A percentile compares a stretch with the other conserved stretches of the same genome.
These are phyloP conservation scores for Heterobasidion irregulare DNA, from an alignment of 1,284 basidiomycete genomes.

Conservation along the genomic window DNA sequence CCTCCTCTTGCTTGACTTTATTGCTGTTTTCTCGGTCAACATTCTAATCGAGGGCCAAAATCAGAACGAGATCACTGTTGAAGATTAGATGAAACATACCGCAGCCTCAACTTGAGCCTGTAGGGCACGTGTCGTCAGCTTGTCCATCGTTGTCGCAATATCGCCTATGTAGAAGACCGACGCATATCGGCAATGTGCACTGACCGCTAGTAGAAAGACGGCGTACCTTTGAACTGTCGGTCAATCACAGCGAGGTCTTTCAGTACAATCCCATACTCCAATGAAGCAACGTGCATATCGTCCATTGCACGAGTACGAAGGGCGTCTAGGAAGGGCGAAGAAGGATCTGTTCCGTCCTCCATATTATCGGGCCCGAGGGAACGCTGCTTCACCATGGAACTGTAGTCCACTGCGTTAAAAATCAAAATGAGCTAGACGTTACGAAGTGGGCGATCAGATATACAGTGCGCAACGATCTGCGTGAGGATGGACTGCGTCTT, in stretches of 20 bases:
- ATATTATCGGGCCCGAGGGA: slow-evolving; percentile 66
- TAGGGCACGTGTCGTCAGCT: slow-evolving; percentile 70
- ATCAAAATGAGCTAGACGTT: background rate
- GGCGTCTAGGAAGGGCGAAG: slow-evolving; percentile 72
- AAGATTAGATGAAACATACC: slow-evolving; percentile 28
- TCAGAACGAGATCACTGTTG: background rate
- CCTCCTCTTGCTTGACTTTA: slow-evolving; percentile 77
- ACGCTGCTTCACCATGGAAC: slow-evolving; percentile 69
- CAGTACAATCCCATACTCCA: slow-evolving; percentile 72
- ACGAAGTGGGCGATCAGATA: slow-evolving; percentile 19
- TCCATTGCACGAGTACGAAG: slow-evolving; percentile 76
- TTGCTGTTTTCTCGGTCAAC: slow-evolving; percentile 81
- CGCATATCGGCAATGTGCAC: background rate
- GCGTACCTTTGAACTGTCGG: slow-evolving; percentile 66
- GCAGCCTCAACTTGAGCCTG: slow-evolving; percentile 81
- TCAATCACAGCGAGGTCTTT: slow-evolving; percentile 79
- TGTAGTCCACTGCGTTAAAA: slow-evolving; percentile 34
- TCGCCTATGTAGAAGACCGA: slow-evolving; percentile 25
- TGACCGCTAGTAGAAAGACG: background rate
- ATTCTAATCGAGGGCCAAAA: slow-evolving; percentile 32
- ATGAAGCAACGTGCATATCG: slow-evolving; percentile 67
- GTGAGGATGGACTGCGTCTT: slow-evolving; percentile 80
- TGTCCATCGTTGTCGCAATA: slow-evolving; percentile 77
- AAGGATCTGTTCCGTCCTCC: slow-evolving; percentile 58
- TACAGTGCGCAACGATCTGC: slow-evolving; percentile 70